phyloP scores from a whole-genome alignment of 106 monocot genomes.

The Amphibolis antarctica region DNA sequence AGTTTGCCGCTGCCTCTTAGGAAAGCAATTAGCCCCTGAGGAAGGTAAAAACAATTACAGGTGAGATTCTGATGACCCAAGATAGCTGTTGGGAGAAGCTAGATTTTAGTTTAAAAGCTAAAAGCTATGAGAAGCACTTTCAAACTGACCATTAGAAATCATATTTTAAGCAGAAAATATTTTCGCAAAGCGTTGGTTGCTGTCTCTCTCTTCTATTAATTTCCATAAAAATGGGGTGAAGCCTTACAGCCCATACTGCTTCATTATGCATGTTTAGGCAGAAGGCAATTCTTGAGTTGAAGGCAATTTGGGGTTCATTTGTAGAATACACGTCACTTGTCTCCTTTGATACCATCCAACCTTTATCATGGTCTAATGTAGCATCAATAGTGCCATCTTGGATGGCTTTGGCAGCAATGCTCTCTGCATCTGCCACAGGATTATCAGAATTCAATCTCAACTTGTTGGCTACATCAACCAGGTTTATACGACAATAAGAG shows the following conservation, averaged over 20 bases:
- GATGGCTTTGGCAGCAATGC: slow-evolving; percentile 91
- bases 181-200: slow-evolving; percentile 87
- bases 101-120: too few relatives aligned
- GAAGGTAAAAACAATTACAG: too few relatives aligned
- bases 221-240: slow-evolving; percentile 78
- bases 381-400: slow-evolving; percentile 93
- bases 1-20: too few relatives aligned
- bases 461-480: slow-evolving; percentile 65
- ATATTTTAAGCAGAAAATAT: slow-evolving; percentile 83
- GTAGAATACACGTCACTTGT: slow-evolving; percentile 93
- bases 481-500: slow-evolving; percentile 77
- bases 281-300: slow-evolving; percentile 87
- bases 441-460: slow-evolving; percentile 57
- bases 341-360: slow-evolving; percentile 96
- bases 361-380: slow-evolving; percentile 66
- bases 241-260: slow-evolving; percentile 77
- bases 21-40: too few relatives aligned
- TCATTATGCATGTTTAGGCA: slow-evolving; percentile 99
- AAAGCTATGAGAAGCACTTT: too few relatives aligned
- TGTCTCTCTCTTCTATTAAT: slow-evolving; percentile 91
- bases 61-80: too few relatives aligned
- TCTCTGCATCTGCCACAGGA: slow-evolving; percentile 90
- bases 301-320: slow-evolving; percentile 86
- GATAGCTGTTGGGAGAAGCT: too few relatives aligned
- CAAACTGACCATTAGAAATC: too few relatives aligned